Percentiles rank a stretch among this genome's conserved stretches.
These are phyloP conservation scores for Starmerella bacillaris DNA, from an alignment of 805 yeast genomes.

Conservation along the genomic window DNA sequence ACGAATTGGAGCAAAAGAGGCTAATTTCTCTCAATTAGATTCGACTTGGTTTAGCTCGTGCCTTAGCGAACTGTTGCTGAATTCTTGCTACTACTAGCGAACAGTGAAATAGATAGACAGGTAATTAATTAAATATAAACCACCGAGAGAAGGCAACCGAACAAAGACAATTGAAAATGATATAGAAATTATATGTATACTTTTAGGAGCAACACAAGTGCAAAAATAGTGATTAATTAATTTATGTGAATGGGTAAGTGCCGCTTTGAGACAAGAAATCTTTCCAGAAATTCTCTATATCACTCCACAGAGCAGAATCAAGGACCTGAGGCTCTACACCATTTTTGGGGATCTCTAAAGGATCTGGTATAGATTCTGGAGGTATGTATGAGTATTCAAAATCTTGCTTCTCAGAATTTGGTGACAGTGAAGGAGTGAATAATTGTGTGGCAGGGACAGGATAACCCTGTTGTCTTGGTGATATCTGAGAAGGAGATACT, in stretches of 20 bases:
- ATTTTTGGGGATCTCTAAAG: not conserved
- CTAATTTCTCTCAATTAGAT: no score
- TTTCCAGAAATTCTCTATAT: slow-evolving; percentile 1
- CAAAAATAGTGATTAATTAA: no score
- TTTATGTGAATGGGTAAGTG: slow-evolving; percentile 1
- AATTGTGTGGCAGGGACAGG: not conserved
- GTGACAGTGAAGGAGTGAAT: slow-evolving; percentile 1
- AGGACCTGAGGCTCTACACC: not conserved
- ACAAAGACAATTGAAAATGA: no score
- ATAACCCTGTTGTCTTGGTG: not conserved
- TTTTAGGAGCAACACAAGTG: no score
- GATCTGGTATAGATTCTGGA: not conserved
- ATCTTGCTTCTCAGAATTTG: slow-evolving; percentile 1
- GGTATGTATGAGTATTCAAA: not conserved
- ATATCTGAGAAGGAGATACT: slow-evolving; percentile 1
- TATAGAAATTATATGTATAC: no score
- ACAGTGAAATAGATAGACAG: no score
- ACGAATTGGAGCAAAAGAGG: no score
- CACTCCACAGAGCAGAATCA: slow-evolving; percentile 1
- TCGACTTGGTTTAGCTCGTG: no score
- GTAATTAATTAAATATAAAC: no score
- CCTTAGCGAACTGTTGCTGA: no score
- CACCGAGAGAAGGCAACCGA: no score
- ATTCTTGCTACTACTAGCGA: no score
- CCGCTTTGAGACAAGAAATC: slow-evolving; percentile 1